Percentiles rank a stretch among this genome's conserved stretches.
Evolutionary conservation across 2,329 filamentous ascomycete genomes (phyloP).

Genomic region (Aspergillus sp.): DNA sequence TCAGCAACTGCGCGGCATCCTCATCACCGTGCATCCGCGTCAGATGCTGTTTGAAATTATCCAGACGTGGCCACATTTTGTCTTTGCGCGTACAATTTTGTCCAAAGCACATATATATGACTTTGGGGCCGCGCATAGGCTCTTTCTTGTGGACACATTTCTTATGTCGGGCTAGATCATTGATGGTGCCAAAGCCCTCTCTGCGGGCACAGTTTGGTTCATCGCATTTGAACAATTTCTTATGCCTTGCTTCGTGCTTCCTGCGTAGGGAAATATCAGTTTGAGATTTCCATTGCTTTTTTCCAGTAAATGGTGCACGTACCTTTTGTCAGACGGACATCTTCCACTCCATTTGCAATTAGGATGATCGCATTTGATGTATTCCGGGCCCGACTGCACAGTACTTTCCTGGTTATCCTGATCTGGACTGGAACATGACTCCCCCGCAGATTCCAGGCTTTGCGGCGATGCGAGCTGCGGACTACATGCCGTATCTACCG

Average conservation of each 20-base stretch:
- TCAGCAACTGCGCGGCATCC: conserved; percentile 40
- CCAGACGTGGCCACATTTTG: conserved; percentile 72
- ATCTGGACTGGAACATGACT: neutral
- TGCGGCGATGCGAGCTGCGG: conserved; percentile 15
- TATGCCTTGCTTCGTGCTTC: conserved; percentile 67
- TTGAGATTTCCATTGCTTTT: neutral
- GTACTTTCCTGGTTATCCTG: neutral
- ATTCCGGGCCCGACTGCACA: conserved; percentile 33
- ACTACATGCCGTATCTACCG: conserved; percentile 22
- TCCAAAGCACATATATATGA: conserved; percentile 55
- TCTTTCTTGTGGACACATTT: conserved; percentile 60
- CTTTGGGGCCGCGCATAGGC: conserved; percentile 40
- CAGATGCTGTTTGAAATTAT: conserved; percentile 82
- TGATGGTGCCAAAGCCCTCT: conserved; percentile 68
- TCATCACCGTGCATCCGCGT: conserved; percentile 56
- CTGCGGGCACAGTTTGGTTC: conserved; percentile 50
- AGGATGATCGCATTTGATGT: conserved; percentile 24
- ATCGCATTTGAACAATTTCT: conserved; percentile 59
- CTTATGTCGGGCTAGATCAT: conserved; percentile 75
- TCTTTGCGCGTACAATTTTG: conserved; percentile 50
- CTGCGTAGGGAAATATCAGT: conserved; percentile 39
- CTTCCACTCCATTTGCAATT: conserved; percentile 31
- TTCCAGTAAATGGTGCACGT: conserved; percentile 2
- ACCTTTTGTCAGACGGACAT: conserved; percentile 38
- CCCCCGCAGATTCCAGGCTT: conserved; percentile 12